Conservation (phyloP, 352 stramenopile genomes). For the Globisporangium spiculum region DNA sequence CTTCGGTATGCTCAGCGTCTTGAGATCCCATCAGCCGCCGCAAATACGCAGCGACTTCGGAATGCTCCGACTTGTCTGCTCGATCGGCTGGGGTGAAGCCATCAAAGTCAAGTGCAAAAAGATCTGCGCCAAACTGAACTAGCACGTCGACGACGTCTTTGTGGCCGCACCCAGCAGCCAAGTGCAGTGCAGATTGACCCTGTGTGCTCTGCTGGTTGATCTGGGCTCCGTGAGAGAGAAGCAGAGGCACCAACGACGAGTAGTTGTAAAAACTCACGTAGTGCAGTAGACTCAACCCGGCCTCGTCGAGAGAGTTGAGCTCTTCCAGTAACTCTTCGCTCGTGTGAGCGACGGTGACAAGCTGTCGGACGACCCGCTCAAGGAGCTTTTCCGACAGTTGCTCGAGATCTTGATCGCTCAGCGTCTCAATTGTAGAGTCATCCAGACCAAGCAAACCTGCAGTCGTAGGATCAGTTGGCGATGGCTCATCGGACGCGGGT, state of each 20-base stretch:
- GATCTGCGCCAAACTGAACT: constrained; percentile 54
- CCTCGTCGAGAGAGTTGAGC: constrained; percentile 86
- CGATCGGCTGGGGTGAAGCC: constrained; percentile 69
- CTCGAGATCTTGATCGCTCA: constrained; percentile 80
- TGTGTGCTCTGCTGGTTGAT: constrained; percentile 85
- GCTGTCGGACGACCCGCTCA: constrained; percentile 78
- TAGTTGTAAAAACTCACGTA: constrained; percentile 91
- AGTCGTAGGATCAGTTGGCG: neutral
- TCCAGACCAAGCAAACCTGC: constrained; percentile 28
- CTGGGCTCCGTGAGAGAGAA: constrained; percentile 78
- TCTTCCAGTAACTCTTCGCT: constrained; percentile 82
- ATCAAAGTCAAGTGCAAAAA: constrained; percentile 66
- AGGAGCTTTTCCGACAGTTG: constrained; percentile 76
- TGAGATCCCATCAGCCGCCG: constrained; percentile 35
- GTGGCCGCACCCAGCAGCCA: constrained; percentile 78
- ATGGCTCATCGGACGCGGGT: constrained; percentile 6
- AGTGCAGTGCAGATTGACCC: constrained; percentile 78
- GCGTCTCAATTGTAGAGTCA: constrained; percentile 66
- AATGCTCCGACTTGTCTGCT: constrained; percentile 72
- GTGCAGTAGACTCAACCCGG: constrained; percentile 83
- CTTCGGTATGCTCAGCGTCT: neutral
- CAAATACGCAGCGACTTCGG: constrained; percentile 42
- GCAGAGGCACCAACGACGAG: constrained; percentile 64
- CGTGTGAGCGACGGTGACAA: constrained; percentile 75
- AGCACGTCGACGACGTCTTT: constrained; percentile 63